Conservation (phyloP, 139 green algal genomes). For the Trebouxia sp. region DNA sequence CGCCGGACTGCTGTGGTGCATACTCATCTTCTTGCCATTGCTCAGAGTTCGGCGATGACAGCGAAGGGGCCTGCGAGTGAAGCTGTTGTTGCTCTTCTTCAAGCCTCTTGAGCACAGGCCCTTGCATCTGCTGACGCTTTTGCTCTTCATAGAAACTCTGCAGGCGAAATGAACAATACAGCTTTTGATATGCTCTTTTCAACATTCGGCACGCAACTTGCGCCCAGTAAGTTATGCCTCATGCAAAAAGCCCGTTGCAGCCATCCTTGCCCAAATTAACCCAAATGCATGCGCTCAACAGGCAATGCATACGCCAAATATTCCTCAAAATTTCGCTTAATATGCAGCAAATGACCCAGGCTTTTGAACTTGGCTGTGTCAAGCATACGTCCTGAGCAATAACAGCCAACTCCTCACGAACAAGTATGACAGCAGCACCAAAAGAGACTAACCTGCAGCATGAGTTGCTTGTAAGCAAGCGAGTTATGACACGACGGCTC, state of each 20-base stretch:
- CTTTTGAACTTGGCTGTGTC: not conserved
- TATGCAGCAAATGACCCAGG: not conserved
- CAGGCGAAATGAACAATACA: not conserved
- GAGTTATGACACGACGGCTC: not conserved
- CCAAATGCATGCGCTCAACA: too few relatives aligned
- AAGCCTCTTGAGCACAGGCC: not conserved
- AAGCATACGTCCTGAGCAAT: not conserved
- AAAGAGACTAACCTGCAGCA: constrained; percentile 14
- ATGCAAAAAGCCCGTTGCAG: too few relatives aligned
- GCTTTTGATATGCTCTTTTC: not conserved
- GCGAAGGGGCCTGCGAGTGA: not conserved
- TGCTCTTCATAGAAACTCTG: constrained; percentile 31
- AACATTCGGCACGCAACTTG: not conserved
- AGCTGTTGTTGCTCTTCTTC: constrained; percentile 8
- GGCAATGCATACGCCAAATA: not conserved
- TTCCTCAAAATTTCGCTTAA: not conserved
- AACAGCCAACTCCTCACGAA: not conserved
- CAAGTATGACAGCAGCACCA: not conserved
- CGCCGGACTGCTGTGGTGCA: not conserved
- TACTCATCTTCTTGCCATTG: not conserved
- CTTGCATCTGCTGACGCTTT: constrained; percentile 21
- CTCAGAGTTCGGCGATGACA: not conserved
- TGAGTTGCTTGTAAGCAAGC: constrained; percentile 35
- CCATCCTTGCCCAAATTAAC: too few relatives aligned
- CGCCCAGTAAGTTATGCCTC: too few relatives aligned